These are phyloP conservation scores for Isoetes taiwanensis DNA, from an alignment of 75 land plant genomes.

Conservation along the genomic window DNA sequence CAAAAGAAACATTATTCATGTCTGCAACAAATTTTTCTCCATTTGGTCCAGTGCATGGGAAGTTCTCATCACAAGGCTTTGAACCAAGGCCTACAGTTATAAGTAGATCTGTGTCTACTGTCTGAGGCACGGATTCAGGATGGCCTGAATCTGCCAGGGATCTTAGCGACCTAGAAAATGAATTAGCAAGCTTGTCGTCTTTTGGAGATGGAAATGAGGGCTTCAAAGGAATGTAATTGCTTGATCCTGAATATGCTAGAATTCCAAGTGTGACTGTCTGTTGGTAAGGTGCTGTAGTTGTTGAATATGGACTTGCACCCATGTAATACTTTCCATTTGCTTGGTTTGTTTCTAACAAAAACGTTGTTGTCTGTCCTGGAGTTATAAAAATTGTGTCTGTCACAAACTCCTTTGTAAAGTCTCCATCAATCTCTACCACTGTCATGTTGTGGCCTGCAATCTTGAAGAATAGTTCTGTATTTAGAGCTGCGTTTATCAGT, in stretches of 20 bases:
- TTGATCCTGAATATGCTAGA: not conserved
- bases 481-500: not conserved
- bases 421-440: conserved; percentile 1
- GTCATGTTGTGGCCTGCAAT: conserved; percentile 1
- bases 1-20: conserved; percentile 39
- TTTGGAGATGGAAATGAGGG: conserved; percentile 21
- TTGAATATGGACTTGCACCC: conserved; percentile 2
- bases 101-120: not conserved
- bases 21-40: conserved; percentile 23
- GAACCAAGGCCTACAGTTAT: conserved; percentile 1
- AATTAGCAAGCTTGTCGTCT: conserved; percentile 19
- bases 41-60: conserved; percentile 30
- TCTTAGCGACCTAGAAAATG: conserved; percentile 14
- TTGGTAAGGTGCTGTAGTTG: not conserved
- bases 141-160: conserved; percentile 10
- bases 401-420: not conserved
- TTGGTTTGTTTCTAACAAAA: not conserved
- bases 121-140: conserved; percentile 7
- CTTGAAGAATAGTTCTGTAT: not conserved
- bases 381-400: not conserved
- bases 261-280: not conserved
- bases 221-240: conserved; percentile 3
- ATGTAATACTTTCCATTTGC: not conserved
- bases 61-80: conserved; percentile 24
- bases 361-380: not conserved